These are phyloP conservation scores for Boechera divaricarpa DNA, from an alignment of 345 rosid genomes.

Conservation along the genomic window DNA sequence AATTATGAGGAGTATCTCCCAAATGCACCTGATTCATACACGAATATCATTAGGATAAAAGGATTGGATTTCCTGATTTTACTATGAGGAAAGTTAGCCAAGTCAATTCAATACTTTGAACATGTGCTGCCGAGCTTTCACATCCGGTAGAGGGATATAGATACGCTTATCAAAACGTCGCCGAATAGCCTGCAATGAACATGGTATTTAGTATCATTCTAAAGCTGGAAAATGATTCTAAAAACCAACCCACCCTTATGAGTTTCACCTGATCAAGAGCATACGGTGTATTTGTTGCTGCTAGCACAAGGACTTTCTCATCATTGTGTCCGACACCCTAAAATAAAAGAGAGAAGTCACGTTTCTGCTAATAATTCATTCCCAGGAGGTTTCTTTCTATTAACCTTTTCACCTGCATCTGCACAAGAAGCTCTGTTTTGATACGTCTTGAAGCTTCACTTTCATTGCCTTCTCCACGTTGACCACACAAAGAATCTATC, in stretches of 20 bases:
- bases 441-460: constrained; percentile 95
- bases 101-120: constrained; percentile 64
- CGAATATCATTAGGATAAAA: background rate
- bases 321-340: constrained; percentile 93
- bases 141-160: constrained; percentile 90
- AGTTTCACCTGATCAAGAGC: constrained; percentile 81
- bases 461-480: constrained; percentile 92
- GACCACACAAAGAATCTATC: constrained; percentile 91
- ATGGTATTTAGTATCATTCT: constrained; percentile 31
- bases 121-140: constrained; percentile 89
- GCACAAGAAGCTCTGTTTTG: constrained; percentile 96
- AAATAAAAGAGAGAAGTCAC: constrained; percentile 11
- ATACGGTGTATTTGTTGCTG: constrained; percentile 92
- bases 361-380: constrained; percentile 8
- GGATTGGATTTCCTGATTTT: background rate
- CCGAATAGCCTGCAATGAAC: constrained; percentile 69
- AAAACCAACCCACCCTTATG: constrained; percentile 13
- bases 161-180: constrained; percentile 96
- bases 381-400: background rate
- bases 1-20: constrained; percentile 91
- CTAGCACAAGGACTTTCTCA: constrained; percentile 90
- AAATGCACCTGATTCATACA: constrained; percentile 69
- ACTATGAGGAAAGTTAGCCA: background rate
- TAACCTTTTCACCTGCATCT: constrained; percentile 79
- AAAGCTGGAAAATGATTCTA: constrained; percentile 12